Evolutionary conservation across 352 stramenopile species (phyloP).

Genomic region (Blastocystis sp.): DNA sequence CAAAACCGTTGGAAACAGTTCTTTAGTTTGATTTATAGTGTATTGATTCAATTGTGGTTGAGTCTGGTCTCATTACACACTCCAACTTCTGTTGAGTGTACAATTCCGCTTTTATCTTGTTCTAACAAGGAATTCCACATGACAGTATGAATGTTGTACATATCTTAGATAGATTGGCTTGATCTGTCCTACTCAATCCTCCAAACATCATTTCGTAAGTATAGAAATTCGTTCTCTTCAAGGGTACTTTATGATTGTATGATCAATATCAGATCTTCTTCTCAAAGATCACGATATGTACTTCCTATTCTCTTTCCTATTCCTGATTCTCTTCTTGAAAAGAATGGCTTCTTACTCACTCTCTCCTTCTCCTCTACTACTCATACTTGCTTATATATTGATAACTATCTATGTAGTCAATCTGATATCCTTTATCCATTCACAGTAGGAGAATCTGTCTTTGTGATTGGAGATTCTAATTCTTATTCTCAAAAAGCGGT

Average conservation of each 20-base stretch:
- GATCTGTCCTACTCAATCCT: background rate
- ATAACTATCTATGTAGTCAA: background rate
- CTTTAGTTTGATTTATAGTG: background rate
- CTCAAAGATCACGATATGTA: background rate
- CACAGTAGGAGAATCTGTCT: background rate
- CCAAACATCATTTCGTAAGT: background rate
- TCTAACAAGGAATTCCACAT: conserved; percentile 7
- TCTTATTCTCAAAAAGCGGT: too few species aligned
- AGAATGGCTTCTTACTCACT: background rate
- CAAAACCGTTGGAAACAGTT: background rate
- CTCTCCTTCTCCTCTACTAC: background rate
- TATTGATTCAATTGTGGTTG: conserved; percentile 22
- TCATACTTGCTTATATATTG: background rate
- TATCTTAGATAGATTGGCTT: background rate
- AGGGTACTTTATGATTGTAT: background rate
- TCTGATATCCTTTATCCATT: background rate
- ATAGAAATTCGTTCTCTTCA: background rate
- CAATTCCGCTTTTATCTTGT: background rate
- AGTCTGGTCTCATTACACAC: background rate
- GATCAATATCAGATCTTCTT: background rate
- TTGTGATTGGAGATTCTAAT: background rate
- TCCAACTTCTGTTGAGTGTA: background rate
- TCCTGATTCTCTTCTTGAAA: background rate
- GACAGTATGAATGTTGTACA: background rate
- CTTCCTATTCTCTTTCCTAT: conserved; percentile 26